Evolutionary conservation across 2,329 filamentous ascomycete genomes (phyloP).

Genomic region (Ramularia collo-cygni): DNA sequence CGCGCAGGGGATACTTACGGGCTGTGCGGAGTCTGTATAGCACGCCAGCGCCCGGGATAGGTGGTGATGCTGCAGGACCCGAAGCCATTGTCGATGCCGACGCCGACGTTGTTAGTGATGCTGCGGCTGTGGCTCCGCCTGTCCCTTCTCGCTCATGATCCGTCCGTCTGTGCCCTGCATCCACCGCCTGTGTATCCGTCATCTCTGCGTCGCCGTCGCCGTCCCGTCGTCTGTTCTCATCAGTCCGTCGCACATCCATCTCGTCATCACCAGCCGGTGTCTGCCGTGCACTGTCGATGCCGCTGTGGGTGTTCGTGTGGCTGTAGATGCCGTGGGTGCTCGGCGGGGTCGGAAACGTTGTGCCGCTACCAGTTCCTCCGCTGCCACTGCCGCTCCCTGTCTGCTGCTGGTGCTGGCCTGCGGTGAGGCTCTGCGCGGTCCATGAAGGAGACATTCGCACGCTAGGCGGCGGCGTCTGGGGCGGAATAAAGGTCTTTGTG

Average conservation of each 20-base stretch:
- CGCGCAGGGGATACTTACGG: conserved; percentile 26
- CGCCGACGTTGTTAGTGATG: conserved; percentile 8
- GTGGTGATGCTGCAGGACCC: not conserved
- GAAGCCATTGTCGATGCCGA: no score
- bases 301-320: conserved; percentile 20
- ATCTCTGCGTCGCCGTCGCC: conserved; percentile 39
- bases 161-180: conserved; percentile 35
- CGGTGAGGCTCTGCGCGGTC: conserved; percentile 24
- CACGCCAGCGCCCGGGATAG: conserved; percentile 7
- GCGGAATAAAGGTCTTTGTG: conserved; percentile 35
- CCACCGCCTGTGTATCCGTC: conserved; percentile 25
- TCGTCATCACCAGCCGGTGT: conserved; percentile 24
- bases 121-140: conserved; percentile 4
- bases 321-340: conserved; percentile 32
- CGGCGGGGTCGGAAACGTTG: conserved; percentile 35
- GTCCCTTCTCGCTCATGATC: conserved; percentile 41
- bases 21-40: conserved; percentile 25
- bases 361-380: conserved; percentile 12
- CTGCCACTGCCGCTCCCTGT: not conserved
- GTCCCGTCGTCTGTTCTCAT: conserved; percentile 21
- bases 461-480: conserved; percentile 43
- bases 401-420: conserved; percentile 10
- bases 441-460: conserved; percentile 43
- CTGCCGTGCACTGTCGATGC: conserved; percentile 20
- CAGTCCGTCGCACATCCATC: conserved; percentile 7